Evolutionary conservation across 768 basidiomycete genomes (phyloP), one percentile per base, ranked within the genome.

Genomic region (Leucocoprinus leucothites): DNA sequence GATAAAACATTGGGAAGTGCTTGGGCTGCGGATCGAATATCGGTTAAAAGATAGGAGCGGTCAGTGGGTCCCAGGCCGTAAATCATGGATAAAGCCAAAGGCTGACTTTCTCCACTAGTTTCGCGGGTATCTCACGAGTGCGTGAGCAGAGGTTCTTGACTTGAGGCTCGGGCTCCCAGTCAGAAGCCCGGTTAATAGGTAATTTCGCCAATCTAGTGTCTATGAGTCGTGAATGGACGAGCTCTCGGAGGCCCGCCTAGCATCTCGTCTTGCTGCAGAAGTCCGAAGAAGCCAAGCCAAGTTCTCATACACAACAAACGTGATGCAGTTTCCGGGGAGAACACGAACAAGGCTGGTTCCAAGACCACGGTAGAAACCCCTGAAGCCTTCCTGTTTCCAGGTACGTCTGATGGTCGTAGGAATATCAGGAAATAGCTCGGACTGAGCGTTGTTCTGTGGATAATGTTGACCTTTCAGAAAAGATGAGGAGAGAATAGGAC

Each of bases 261-360:
- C 67, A 55, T 79, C 81, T 26, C 79, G 74, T 57, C 70, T 78
- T n/a, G 75, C 73, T 46, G 89, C 90, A 2, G 79, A 79, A 4
- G 81, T 83, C 58, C 86, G 76, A 41, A 94, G 68, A 24, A 92
- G 64, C 91, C 91, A 94, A 0, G 91, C 91, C 53, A 94, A 67
- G 60, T 94, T 94, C 67, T 94, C 97, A 67, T 98, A 99, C 18
- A 98, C 94, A 36, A 98, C 96, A 61, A 98, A 97, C 3, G 96
- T 98, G 44, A 98, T 90, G 67, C 96, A 98, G 2, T 96, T 98
- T 25, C 96, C 97, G 0, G 97, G 97, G 14, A 98, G 79, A 47
- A 99, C 95, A 13, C 97, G 84, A 11, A 99, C 85, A 22, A 97
- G 80, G 65, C 98, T 98, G 24, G 93, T 95, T 1, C 87, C 95